These are phyloP conservation scores for Coemansia sp. DNA, from an alignment of 192 early-diverging fungal genomes.

Conservation along the genomic window DNA sequence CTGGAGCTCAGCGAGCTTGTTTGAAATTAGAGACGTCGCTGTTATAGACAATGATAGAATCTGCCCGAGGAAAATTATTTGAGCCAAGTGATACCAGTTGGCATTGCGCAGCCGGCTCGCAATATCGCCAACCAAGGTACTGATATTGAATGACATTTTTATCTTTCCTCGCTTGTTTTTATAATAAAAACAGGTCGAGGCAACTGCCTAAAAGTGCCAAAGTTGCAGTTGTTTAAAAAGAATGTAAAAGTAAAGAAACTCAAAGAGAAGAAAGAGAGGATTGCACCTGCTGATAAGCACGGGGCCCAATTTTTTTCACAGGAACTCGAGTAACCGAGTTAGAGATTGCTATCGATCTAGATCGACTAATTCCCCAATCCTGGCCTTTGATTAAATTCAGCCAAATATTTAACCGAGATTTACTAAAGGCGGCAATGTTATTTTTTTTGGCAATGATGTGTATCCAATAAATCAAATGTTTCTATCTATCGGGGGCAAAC, in stretches of 20 bases:
- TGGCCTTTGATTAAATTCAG: background rate
- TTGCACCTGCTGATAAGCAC: background rate
- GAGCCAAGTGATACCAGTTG: slow-evolving; percentile 52
- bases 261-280: background rate
- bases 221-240: slow-evolving; percentile 52
- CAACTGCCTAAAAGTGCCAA: slow-evolving; percentile 54
- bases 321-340: background rate
- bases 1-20: slow-evolving; percentile 57
- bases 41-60: slow-evolving; percentile 76
- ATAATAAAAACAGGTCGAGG: background rate
- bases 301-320: background rate
- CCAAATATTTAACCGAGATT: too few species aligned
- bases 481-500: too few species aligned
- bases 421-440: too few species aligned
- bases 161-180: slow-evolving; percentile 13
- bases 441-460: too few species aligned
- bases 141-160: slow-evolving; percentile 37
- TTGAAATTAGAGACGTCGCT: slow-evolving; percentile 65
- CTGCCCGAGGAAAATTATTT: slow-evolving; percentile 59
- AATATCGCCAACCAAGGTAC: slow-evolving; percentile 1
- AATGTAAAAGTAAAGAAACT: background rate
- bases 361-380: background rate
- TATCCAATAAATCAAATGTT: too few species aligned
- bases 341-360: background rate
- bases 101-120: too few species aligned